Evolutionary conservation across 2,329 filamentous ascomycete species (phyloP).

Genomic region (Diaporthe longicolla): DNA sequence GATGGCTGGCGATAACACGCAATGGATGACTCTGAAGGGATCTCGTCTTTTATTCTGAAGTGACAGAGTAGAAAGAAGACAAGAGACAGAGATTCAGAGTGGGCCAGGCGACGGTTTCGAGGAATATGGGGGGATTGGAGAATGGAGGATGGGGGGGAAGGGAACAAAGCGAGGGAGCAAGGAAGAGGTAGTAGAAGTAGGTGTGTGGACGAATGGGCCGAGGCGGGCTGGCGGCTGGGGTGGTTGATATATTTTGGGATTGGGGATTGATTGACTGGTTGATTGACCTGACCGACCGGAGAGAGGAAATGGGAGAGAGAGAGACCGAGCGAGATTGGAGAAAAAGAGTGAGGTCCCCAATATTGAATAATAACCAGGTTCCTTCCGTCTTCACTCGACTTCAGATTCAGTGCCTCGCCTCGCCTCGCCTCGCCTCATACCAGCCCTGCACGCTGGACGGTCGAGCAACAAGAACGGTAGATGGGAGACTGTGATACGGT

Average conservation of each 20-base stretch:
- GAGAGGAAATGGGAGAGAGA: neutral
- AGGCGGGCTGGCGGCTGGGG: slow-evolving; percentile 25
- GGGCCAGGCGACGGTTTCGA: slow-evolving; percentile 17
- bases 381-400: neutral
- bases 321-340: slow-evolving; percentile 23
- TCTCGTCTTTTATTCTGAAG: neutral
- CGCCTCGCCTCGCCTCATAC: slow-evolving; percentile 18
- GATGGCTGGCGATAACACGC: slow-evolving; percentile 2
- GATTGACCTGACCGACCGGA: too few relatives aligned
- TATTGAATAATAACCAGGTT: slow-evolving; percentile 8
- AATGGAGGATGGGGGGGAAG: slow-evolving; percentile 12
- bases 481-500: slow-evolving; percentile 30
- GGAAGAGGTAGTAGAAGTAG: slow-evolving; percentile 1
- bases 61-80: slow-evolving; percentile 4
- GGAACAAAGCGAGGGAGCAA: slow-evolving; percentile 31
- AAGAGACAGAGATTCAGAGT: slow-evolving; percentile 18
- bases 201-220: slow-evolving; percentile 27
- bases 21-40: neutral
- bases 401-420: slow-evolving; percentile 8
- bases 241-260: slow-evolving; percentile 29
- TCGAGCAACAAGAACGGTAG: slow-evolving; percentile 14
- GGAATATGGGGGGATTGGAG: slow-evolving; percentile 20
- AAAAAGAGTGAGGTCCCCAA: slow-evolving; percentile 7
- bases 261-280: neutral
- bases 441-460: neutral